A percentile compares a stretch with the other conserved stretches of the same genome.
Evolutionary conservation across 1,284 basidiomycete species (phyloP).

Genomic region (Amylostereum areolatum): DNA sequence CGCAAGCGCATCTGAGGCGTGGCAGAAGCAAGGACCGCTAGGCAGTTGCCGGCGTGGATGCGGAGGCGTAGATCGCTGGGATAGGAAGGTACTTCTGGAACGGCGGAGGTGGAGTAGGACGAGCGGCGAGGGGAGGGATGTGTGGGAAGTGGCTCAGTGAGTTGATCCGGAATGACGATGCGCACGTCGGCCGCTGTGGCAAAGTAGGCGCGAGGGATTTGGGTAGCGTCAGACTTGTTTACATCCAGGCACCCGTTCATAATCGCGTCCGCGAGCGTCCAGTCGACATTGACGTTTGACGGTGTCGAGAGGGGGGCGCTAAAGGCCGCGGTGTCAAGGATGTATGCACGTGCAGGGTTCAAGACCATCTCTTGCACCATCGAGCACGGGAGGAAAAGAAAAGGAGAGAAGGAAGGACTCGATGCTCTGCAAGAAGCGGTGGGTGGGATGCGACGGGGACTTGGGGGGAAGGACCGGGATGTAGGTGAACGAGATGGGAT

Average conservation of each 20-base stretch:
- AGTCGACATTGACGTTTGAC: constrained; percentile 17
- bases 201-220: constrained; percentile 13
- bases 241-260: constrained; percentile 30
- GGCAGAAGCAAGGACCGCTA: not conserved
- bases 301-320: constrained; percentile 18
- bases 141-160: not conserved
- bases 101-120: not conserved
- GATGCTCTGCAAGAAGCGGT: constrained; percentile 26
- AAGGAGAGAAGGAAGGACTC: constrained; percentile 32
- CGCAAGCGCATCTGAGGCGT: constrained; percentile 1
- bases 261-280: constrained; percentile 30
- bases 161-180: constrained; percentile 5
- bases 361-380: constrained; percentile 8
- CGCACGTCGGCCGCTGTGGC: constrained; percentile 17
- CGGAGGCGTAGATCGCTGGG: not conserved
- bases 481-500: constrained; percentile 27
- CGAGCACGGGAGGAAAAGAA: constrained; percentile 14
- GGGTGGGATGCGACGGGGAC: too few relatives aligned
- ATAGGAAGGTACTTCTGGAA: not conserved
- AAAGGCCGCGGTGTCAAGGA: constrained; percentile 27
- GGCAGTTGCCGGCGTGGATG: not conserved
- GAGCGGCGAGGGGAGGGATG: not conserved
- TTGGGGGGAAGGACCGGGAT: constrained; percentile 18
- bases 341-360: constrained; percentile 25
- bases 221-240: constrained; percentile 6